Conservation (phyloP, 139 green algal genomes). For the Chara braunii region DNA sequence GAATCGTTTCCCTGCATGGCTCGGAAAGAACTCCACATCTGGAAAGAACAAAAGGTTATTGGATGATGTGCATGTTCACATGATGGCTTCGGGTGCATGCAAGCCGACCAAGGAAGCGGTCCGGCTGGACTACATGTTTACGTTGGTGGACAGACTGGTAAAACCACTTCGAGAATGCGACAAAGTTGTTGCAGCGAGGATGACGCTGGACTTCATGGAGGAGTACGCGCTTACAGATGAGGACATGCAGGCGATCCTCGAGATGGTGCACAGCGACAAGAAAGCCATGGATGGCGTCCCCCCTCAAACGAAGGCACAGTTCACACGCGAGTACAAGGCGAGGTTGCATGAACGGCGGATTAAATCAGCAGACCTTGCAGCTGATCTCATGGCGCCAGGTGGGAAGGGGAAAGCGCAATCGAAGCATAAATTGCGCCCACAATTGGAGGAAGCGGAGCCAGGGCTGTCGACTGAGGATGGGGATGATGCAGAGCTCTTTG, state of each 20-base stretch:
- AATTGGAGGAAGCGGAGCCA: neutral
- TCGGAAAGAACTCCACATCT: conserved; percentile 74
- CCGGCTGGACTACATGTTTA: conserved; percentile 67
- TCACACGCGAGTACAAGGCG: conserved; percentile 56
- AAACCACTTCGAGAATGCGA: conserved; percentile 44
- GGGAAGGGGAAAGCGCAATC: neutral
- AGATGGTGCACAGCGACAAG: conserved; percentile 23
- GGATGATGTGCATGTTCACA: conserved; percentile 71
- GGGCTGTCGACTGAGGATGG: neutral
- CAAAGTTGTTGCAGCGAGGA: conserved; percentile 60
- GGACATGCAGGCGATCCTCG: conserved; percentile 41
- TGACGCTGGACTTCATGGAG: conserved; percentile 51
- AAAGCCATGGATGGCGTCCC: conserved; percentile 11
- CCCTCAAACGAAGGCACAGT: conserved; percentile 21
- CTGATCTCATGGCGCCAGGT: neutral
- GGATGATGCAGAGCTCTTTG: neutral
- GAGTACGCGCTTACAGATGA: conserved; percentile 45
- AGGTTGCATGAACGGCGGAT: neutral
- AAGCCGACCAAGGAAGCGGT: conserved; percentile 29
- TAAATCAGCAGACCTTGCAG: conserved; percentile 10
- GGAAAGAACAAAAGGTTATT: conserved; percentile 85
- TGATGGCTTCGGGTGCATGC: conserved; percentile 50
- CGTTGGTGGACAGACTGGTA: conserved; percentile 54
- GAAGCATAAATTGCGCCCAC: neutral
- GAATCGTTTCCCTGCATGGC: conserved; percentile 81